These are phyloP conservation scores for Pestalotiopsis fici DNA, from an alignment of 2,329 filamentous ascomycete species.

Conservation along the genomic window DNA sequence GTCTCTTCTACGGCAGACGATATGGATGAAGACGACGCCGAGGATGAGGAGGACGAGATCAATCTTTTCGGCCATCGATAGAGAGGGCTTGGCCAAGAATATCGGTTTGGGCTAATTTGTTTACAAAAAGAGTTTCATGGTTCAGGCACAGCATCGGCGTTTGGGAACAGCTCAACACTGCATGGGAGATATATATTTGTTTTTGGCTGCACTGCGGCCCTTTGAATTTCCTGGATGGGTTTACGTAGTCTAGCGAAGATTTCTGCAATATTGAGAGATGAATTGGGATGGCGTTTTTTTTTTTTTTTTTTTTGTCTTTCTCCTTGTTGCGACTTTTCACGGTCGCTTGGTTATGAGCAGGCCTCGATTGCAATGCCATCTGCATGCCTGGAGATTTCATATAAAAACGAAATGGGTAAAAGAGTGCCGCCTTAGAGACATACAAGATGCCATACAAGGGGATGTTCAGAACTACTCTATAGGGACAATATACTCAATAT, in stretches of 20 bases:
- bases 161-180: conserved; percentile 17
- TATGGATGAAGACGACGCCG: conserved; percentile 47
- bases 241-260: not conserved
- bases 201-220: not conserved
- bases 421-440: too few relatives aligned
- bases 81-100: conserved; percentile 15
- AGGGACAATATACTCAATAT: too few relatives aligned
- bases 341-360: not conserved
- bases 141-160: conserved; percentile 26
- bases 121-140: conserved; percentile 11
- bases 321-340: not conserved
- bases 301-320: not conserved
- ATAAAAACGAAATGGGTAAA: too few relatives aligned
- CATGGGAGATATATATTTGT: not conserved
- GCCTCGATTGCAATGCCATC: not conserved
- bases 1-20: conserved; percentile 37
- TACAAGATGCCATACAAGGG: too few relatives aligned
- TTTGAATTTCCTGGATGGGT: not conserved
- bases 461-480: too few relatives aligned
- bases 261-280: not conserved
- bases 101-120: conserved; percentile 10
- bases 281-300: not conserved
- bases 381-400: not conserved
- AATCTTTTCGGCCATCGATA: conserved; percentile 37
- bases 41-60: conserved; percentile 47